phyloP scores from a whole-genome alignment of 148 eudicot genomes.

The Amaranthus hypochondriacus region DNA sequence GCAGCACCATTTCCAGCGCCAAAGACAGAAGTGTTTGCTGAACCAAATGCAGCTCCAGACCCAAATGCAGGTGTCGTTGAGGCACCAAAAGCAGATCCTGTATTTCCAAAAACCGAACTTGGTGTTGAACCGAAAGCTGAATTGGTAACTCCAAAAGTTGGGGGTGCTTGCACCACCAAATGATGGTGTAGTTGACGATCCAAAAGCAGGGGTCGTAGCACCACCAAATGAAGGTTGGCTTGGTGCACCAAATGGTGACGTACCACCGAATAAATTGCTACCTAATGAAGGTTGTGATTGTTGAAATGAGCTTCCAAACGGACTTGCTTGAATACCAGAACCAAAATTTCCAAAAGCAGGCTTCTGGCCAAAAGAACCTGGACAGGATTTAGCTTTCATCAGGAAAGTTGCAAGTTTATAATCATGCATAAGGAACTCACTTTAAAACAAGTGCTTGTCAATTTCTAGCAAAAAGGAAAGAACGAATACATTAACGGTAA shows the following conservation, averaged over 20 bases:
- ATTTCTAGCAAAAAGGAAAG: background rate
- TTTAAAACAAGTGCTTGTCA: background rate
- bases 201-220: slow-evolving; percentile 58
- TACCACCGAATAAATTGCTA: slow-evolving; percentile 60
- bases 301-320: slow-evolving; percentile 79
- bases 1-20: slow-evolving; percentile 53
- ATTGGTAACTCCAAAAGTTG: slow-evolving; percentile 45
- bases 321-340: slow-evolving; percentile 61
- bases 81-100: slow-evolving; percentile 63
- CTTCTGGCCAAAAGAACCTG: slow-evolving; percentile 83
- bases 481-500: background rate
- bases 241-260: slow-evolving; percentile 71
- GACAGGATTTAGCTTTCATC: background rate
- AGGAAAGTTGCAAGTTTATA: background rate
- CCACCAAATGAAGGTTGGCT: slow-evolving; percentile 82
- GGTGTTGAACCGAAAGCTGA: slow-evolving; percentile 43
- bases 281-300: slow-evolving; percentile 93
- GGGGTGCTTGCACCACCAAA: slow-evolving; percentile 58
- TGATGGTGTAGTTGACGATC: slow-evolving; percentile 52
- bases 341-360: slow-evolving; percentile 89
- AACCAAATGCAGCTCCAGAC: slow-evolving; percentile 57
- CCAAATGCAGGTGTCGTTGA: slow-evolving; percentile 48
- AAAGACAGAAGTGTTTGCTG: slow-evolving; percentile 49
- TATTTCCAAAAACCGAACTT: slow-evolving; percentile 42
- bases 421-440: background rate